Evolutionary conservation across 495 filamentous ascomycete genomes (phyloP), one percentile per base, ranked within the genome.

Genomic region (Xylaria castorea): DNA sequence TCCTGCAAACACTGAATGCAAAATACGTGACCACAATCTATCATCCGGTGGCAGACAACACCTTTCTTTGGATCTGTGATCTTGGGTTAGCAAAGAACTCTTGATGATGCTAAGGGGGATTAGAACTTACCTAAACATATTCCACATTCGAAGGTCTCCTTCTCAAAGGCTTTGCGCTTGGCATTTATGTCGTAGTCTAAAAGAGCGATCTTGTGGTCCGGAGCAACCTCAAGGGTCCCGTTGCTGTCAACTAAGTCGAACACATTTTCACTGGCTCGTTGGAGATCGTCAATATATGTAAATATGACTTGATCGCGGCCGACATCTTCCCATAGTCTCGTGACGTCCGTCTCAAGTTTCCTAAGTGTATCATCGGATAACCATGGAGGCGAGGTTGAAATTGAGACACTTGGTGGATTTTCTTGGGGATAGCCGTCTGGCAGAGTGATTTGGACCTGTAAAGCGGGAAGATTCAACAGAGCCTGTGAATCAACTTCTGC

Each of bases 51-150:
- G 80, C 96, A 98, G 32, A 85, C 88, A 0, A 83, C 75, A 5
- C 96, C 96, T 80, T 97, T 98, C 79, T 98, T 98, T 0, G 94
- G 94, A 79, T 98, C 94, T 82, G 80, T n/a, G 25, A n/a, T 22
- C 8, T 9, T 42, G 6, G 9, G 67, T 84, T 75, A 85, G 80
- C 51, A 46, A 44, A 50, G 30, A 20, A 16, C 30, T 65, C 22
- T n/a, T n/a, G 40, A 72, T 6, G 18, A 68, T 65, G 42, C 22
- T 5, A 60, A 36, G 18, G 20, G 27, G n/a, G 32, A 79, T 27
- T 7, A 18, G n/a, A 67, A 8, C 80, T 61, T 81, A 87, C 86
- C 84, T 48, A 97, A 84, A 79, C 96, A 99, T 14, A 99, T 89
- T 0, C 92, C 93, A 75, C 96, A 99, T 55, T 96, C 91, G 75